Evolutionary conservation across 2,329 filamentous ascomycete species (phyloP).

Genomic region (Ophiostoma australiae): DNA sequence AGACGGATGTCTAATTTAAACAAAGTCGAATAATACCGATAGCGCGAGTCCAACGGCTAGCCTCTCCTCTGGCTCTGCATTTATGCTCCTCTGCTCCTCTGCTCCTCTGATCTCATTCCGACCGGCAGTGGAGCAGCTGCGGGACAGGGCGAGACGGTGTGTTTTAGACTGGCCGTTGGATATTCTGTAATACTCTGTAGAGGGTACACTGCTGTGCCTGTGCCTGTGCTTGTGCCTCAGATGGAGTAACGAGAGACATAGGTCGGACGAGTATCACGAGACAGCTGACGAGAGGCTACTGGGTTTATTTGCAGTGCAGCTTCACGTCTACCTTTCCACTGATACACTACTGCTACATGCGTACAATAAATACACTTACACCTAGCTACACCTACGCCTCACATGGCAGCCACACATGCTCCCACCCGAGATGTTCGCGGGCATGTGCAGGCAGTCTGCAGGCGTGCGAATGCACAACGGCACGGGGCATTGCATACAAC

Average conservation of each 20-base stretch:
- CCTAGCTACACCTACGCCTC: not conserved
- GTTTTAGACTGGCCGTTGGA: slow-evolving; percentile 13
- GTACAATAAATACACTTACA: too few relatives aligned
- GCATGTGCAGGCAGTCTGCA: not conserved
- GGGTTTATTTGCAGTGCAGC: not conserved
- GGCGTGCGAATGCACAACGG: not conserved
- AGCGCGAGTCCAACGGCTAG: slow-evolving; percentile 16
- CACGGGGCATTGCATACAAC: slow-evolving; percentile 5
- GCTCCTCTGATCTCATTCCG: slow-evolving; percentile 8
- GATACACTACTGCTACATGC: too few relatives aligned
- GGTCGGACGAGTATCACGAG: slow-evolving; percentile 1
- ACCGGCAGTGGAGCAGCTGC: slow-evolving; percentile 15
- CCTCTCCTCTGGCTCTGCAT: not conserved
- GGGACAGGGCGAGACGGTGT: slow-evolving; percentile 21
- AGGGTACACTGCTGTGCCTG: not conserved
- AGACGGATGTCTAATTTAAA: slow-evolving; percentile 18
- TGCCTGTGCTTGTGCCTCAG: not conserved
- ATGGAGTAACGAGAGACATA: not conserved
- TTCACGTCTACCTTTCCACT: too few relatives aligned
- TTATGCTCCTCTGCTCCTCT: not conserved
- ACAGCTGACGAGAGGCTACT: not conserved
- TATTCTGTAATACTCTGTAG: too few relatives aligned
- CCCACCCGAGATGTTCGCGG: not conserved
- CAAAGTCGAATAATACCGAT: slow-evolving; percentile 16
- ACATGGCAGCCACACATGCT: not conserved